Evolutionary conservation across 441 rosid genomes (phyloP), one percentile per base, ranked within the genome.

Genomic region (Flueggea neowawraea): DNA sequence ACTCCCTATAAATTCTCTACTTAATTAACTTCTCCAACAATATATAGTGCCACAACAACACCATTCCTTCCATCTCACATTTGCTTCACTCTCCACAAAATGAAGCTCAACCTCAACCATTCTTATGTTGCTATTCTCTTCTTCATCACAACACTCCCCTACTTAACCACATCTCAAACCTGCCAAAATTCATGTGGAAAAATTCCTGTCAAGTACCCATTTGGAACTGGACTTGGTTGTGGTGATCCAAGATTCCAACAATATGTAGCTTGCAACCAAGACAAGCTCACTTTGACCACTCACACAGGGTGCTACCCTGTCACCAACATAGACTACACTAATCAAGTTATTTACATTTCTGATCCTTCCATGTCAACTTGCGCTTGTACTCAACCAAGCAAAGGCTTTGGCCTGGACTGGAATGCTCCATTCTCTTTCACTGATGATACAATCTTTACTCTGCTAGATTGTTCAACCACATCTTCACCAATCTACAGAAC

Each of bases 351-450:
- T 0, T 81, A 88, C 79, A 67, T 93, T 45, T 74, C 91, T 0
- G 98, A 93, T 75, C 78, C 88, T 33, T 83, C 96, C 6, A 90
- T 90, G 98, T 93, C 97, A 28, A 90, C 96, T 41, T 90, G 98
- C 54, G 75, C 82, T 57, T 93, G 96, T 69, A 81, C 80, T 11
- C 97, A 87, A 61, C 82, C 85, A 7, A 88, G 96, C 72, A 82
- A 72, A 49, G 95, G 98, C 41, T 93, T 90, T 68, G 89, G 97
- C 72, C 86, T 93, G 1, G 89, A 93, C 61, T 84, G 92, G 91
- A 85, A 90, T 13, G 98, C 96, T 28, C 97, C 98, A 45, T 88
- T 93, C 71, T 77, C 96, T 36, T 88, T 90, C 66, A 82, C 81
- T 0, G 93, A 87, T 33, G 90, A 85, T 61, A 80, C 83, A 39